A percentile compares a stretch with the other conserved stretches of the same genome.
Evolutionary conservation across 2,329 filamentous ascomycete species (phyloP).

Genomic region (Cadophora gregata): DNA sequence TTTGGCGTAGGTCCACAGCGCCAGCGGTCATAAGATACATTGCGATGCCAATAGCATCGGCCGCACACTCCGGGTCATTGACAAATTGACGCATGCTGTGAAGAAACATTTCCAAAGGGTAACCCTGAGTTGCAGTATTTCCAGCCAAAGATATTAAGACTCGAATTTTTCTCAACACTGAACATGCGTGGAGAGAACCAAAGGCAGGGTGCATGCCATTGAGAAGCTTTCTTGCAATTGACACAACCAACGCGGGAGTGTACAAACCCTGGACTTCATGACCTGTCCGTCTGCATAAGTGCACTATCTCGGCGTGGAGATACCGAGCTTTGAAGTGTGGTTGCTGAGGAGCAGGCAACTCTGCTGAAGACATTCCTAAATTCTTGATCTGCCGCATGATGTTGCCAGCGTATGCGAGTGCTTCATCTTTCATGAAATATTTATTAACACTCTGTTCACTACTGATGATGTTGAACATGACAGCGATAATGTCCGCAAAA

Average conservation of each 20-base stretch:
- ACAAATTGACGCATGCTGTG: slow-evolving; percentile 80
- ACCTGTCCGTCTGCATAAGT: slow-evolving; percentile 76
- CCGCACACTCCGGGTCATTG: slow-evolving; percentile 83
- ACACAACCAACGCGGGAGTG: slow-evolving; percentile 76
- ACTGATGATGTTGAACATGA: slow-evolving; percentile 78
- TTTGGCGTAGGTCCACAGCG: slow-evolving; percentile 63
- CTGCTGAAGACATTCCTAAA: slow-evolving; percentile 68
- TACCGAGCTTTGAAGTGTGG: slow-evolving; percentile 83
- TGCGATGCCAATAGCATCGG: slow-evolving; percentile 86
- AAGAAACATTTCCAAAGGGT: slow-evolving; percentile 89
- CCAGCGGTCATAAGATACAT: slow-evolving; percentile 82
- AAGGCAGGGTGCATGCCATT: slow-evolving; percentile 82
- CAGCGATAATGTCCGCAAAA: slow-evolving; percentile 78
- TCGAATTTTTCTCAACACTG: slow-evolving; percentile 84
- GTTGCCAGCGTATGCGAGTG: slow-evolving; percentile 64
- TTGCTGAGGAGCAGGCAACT: slow-evolving; percentile 80
- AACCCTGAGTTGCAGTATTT: slow-evolving; percentile 72
- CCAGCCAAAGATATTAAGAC: slow-evolving; percentile 82
- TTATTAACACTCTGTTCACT: slow-evolving; percentile 77
- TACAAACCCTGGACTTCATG: slow-evolving; percentile 71
- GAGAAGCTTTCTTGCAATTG: slow-evolving; percentile 77
- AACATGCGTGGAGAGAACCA: slow-evolving; percentile 85
- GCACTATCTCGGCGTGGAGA: slow-evolving; percentile 75
- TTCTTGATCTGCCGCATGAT: slow-evolving; percentile 72
- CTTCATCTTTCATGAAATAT: slow-evolving; percentile 64